Evolutionary conservation across 2,329 filamentous ascomycete genomes (phyloP), one percentile per base, ranked within the genome.

Genomic region (Monilinia laxa): DNA sequence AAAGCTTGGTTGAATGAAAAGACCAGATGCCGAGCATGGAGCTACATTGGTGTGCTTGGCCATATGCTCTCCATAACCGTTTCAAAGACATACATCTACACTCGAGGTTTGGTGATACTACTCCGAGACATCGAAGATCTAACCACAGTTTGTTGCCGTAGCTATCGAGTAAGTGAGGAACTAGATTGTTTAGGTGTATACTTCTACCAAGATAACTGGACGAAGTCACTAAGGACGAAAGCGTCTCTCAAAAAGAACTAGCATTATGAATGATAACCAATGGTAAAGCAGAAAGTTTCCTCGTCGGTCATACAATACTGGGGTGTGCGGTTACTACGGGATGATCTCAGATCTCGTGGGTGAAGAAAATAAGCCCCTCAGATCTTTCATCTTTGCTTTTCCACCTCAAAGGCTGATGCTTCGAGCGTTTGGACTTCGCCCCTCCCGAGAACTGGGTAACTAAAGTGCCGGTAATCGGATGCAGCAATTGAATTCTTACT

Each of bases 1-100:
- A 72, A 72, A 69, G 66, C 70, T 74, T 73, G 40, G 67, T 67
- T 53, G 52, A 31, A 56, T 31, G 35, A 38, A 71, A 70, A 71
- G 70, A 73, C 67, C 65, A 62, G 73, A 73, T 71, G 71, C 67
- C 68, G 67, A 51, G 68, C 66, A 68, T 68, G 68, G 68, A 68
- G 67, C 57, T 62, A 55, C 66, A 65, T 53, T 63, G 31, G 31
- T 51, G 58, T 38, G 56, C 52, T 23, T 20, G 18, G 18, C 49
- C 55, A 45, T 45, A 28, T 49, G 38, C 45, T 45, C 49, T 55
- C 57, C 65, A 66, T 60, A 56, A 53, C 62, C 56, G 51, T 68
- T 71, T 71, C 72, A 62, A 66, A 71, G 71, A 69, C 57, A 65
- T 57, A 47, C 62, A 51, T 70, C 59, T 58, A 57, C 57, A 45